A percentile compares a stretch with the other conserved stretches of the same genome.
These are phyloP conservation scores for Tieghemostelium lacteum DNA, from an alignment of 78 protist genomes.

Conservation along the genomic window DNA sequence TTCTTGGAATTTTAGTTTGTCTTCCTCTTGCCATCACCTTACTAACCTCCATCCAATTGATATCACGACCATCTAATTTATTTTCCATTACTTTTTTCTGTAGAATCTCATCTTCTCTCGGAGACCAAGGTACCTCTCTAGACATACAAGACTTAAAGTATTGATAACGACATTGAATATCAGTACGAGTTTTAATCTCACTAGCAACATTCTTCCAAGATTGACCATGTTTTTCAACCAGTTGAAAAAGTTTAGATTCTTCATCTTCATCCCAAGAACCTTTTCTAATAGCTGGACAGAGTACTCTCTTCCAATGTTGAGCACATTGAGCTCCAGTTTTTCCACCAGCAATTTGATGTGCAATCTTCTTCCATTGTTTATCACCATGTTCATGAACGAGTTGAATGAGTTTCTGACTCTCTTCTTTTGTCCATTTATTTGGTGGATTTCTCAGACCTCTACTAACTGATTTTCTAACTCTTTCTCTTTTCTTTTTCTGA, in stretches of 20 bases:
- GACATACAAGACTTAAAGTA: constrained; percentile 71
- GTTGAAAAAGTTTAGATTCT: constrained; percentile 45
- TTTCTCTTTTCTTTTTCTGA: constrained; percentile 53
- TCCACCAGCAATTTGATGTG: constrained; percentile 75
- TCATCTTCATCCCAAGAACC: constrained; percentile 75
- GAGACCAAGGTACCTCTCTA: constrained; percentile 69
- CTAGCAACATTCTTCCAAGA: constrained; percentile 71
- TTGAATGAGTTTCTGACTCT: constrained; percentile 43
- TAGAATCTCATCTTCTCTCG: constrained; percentile 55
- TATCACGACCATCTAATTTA: constrained; percentile 53
- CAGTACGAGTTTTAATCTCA: constrained; percentile 63
- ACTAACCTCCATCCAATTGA: constrained; percentile 63
- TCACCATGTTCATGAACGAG: constrained; percentile 75
- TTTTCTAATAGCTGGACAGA: constrained; percentile 76
- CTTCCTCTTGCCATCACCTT: constrained; percentile 70
- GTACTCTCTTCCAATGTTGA: constrained; percentile 72
- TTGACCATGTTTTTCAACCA: constrained; percentile 75
- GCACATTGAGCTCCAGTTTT: constrained; percentile 79
- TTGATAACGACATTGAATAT: constrained; percentile 77
- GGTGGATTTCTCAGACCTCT: constrained; percentile 74
- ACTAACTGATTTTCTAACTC: constrained; percentile 62
- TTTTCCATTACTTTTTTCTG: constrained; percentile 55
- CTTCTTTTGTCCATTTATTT: constrained; percentile 75
- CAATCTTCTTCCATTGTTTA: constrained; percentile 76
- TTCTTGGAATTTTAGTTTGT: constrained; percentile 68